These are phyloP conservation scores for Bisporella sp. DNA, from an alignment of 2,329 filamentous ascomycete species.

Conservation along the genomic window DNA sequence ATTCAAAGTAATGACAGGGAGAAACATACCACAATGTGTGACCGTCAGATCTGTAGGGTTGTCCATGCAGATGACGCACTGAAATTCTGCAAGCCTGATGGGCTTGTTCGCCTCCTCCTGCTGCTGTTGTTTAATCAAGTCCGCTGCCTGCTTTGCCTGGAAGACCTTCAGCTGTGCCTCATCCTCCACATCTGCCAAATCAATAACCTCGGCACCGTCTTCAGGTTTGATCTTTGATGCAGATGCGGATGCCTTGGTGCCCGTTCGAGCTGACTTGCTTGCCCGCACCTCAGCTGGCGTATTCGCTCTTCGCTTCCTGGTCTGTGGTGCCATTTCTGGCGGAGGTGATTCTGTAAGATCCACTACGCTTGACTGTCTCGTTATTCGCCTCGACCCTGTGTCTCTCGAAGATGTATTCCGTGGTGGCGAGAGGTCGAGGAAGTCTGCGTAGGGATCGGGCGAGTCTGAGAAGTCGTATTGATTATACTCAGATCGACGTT, in stretches of 20 bases:
- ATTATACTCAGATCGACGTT: background rate
- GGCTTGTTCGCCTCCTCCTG: conserved; percentile 41
- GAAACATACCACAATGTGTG: conserved; percentile 56
- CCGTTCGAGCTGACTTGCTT: conserved; percentile 5
- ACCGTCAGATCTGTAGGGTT: conserved; percentile 50
- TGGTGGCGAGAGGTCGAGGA: conserved; percentile 7
- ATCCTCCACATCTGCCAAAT: conserved; percentile 22
- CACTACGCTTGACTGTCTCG: conserved; percentile 14
- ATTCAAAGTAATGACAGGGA: background rate
- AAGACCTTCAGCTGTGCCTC: conserved; percentile 20
- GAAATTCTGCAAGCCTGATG: conserved; percentile 45
- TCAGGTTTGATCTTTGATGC: background rate
- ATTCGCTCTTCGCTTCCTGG: conserved; percentile 20
- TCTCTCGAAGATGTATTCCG: background rate
- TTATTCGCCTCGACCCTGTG: background rate
- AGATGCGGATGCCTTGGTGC: conserved; percentile 1
- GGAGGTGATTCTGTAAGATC: conserved; percentile 21
- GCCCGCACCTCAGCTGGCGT: conserved; percentile 6
- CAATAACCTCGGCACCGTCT: conserved; percentile 18
- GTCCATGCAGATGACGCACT: conserved; percentile 65
- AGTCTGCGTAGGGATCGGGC: conserved; percentile 16
- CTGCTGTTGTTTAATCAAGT: conserved; percentile 30
- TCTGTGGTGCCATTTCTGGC: conserved; percentile 6
- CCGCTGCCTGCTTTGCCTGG: conserved; percentile 20
- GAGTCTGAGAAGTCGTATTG: conserved; percentile 15